Base-by-base conservation (phyloP, 2,329 filamentous ascomycete genomes). In the Cladophialophora immunda region DNA sequence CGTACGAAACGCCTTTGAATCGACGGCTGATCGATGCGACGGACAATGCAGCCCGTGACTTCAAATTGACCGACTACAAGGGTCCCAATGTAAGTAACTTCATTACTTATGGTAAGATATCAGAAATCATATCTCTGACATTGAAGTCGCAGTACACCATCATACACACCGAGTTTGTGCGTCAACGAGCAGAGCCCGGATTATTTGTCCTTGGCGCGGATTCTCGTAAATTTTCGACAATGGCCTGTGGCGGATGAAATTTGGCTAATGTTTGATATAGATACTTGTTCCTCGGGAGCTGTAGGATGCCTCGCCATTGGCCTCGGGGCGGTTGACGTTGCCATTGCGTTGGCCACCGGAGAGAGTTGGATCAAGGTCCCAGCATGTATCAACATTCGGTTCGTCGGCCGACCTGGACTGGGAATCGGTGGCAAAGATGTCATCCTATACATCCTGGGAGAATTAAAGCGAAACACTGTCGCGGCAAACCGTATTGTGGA, bases 341-440 rank as follows among this genome's bases (percentile, higher is more conserved):
- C 77, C 2, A 76, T 84, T 72, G 75, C 78, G 1, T 72, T 84
- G 29, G 78, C 82, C 0, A 83, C 80, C 0, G 82, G 82, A 3
- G 77, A 83, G 65, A 83, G 78, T 0, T 84, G 81, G 81, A 81
- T 84, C 71, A 77, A 76, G n/a, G 75, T 83, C 0, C 81, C 82
- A 0, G 81, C 83, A 66, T 75, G 75, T 1, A 74, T 81, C 27
- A 74, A 77, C n/a, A 80, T 83, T 45, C 73, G 73, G 11, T 77
- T 84, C n/a, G 69, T 79, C n/a, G 77, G 77, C 3, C 68, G 73
- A 9, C 80, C 78, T 0, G 62, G 62, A 0, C 68, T 69, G 4
- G 81, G 81, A 0, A 76, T 83, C 4, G 77, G 79, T 0, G 82
- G 82, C 0, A 84, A 84, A 67, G 82, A 84, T 62, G 75, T 79